Evolutionary conservation across 2,329 filamentous ascomycete genomes (phyloP).

Genomic region (Hirsutella minnesotensis): DNA sequence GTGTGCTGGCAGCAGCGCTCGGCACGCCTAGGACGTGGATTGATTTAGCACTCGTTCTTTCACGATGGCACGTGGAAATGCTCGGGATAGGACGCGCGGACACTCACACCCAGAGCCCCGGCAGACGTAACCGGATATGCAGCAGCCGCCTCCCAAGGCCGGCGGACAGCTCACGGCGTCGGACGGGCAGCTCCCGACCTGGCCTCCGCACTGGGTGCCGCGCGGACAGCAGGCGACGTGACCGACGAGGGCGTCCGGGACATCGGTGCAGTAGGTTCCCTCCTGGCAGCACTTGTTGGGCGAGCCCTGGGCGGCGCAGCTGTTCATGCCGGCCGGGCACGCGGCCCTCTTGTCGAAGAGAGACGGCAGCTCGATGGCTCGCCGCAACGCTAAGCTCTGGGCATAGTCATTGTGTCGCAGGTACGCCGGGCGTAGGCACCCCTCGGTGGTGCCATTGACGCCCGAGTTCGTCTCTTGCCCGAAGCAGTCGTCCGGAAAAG

Average conservation of each 20-base stretch:
- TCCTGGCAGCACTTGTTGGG: conserved; percentile 62
- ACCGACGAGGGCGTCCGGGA: conserved; percentile 50
- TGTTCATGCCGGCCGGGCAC: conserved; percentile 55
- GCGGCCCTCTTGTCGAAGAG: conserved; percentile 46
- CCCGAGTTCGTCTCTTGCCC: no score
- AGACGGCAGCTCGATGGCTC: conserved; percentile 33
- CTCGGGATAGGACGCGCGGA: conserved; percentile 7
- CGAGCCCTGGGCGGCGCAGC: conserved; percentile 51
- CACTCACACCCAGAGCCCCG: conserved; percentile 57
- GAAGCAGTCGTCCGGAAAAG: conserved; percentile 26
- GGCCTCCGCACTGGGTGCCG: conserved; percentile 51
- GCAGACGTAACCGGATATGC: conserved; percentile 60
- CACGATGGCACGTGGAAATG: no score
- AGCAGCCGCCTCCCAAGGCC: conserved; percentile 61
- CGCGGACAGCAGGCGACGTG: conserved; percentile 65
- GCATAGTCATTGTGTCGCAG: conserved; percentile 27
- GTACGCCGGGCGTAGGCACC: conserved; percentile 36
- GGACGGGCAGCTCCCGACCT: conserved; percentile 47
- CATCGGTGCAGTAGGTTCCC: conserved; percentile 53
- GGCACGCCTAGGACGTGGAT: background rate
- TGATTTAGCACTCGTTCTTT: conserved; percentile 7
- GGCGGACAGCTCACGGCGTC: conserved; percentile 54
- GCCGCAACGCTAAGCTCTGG: conserved; percentile 22
- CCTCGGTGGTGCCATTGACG: conserved; percentile 5
- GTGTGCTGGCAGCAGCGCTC: background rate